Evolutionary conservation across 352 stramenopile species (phyloP), one percentile per base, ranked within the genome.

Genomic region (Aphanomyces euteiches): DNA sequence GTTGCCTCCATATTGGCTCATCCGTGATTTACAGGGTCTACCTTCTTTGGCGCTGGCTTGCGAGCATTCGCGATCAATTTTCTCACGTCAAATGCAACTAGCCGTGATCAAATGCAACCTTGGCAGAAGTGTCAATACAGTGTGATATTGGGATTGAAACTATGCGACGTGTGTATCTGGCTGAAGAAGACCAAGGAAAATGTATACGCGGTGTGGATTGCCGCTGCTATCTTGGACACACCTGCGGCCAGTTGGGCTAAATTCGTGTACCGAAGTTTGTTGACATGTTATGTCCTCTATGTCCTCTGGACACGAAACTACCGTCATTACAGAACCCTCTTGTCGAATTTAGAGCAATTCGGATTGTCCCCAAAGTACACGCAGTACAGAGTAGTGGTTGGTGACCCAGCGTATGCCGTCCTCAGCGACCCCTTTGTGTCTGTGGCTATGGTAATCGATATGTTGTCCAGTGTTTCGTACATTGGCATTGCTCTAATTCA

Each of bases 381-480:
- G 21, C 15, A 21, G 28, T 12, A 43, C 28, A 37, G 43, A 37
- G 19, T 64, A 3, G 28, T 70, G 6, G 34, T 70, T 34, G 64
- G 64, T 19, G 64, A 70, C n/a, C 64, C 64, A 5, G 61, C 64
- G 4, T 28, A 38, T 0, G 6, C 61, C 0, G 15, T 70, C 10
- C 40, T 70, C 17, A 61, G 43, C 5, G 21, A 70, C 36, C 64
- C 64, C 28, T 8, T 61, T 1, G 64, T 70, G 17, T 61, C 37
- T 5, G 21, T 70, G n/a, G 39, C 28, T 3, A 48, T 70, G 28
- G 64, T 70, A n/a, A 13, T 59, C 21, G 64, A 70, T 34, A 43
- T 70, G 34, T 70, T 37, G 64, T 40, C 54, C 4, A 70, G 64
- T 47, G 19, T 41, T 7, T 39, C 38, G 13, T 61, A 70, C 28